Percentiles rank a stretch among this genome's conserved stretches.
phyloP scores from a whole-genome alignment of 176 grass and related monocot genomes.

The Paspalum notatum region DNA sequence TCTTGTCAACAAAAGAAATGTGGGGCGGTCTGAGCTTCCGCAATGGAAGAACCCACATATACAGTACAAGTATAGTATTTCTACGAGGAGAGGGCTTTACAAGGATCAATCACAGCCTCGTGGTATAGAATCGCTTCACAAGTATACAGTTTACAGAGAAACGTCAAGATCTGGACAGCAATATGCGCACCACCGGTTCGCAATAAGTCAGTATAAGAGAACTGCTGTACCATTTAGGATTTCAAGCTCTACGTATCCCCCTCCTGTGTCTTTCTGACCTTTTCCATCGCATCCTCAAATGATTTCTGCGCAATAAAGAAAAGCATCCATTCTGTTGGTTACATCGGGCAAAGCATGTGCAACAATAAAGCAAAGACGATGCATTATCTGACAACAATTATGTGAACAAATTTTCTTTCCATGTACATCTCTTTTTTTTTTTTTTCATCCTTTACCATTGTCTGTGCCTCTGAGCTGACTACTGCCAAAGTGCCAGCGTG shows the following conservation, averaged over 20 bases:
- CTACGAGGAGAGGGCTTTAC: neutral
- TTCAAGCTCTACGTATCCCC: slow-evolving; percentile 34
- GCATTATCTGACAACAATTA: neutral
- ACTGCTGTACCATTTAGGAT: neutral
- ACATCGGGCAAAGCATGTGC: neutral
- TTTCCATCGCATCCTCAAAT: slow-evolving; percentile 72
- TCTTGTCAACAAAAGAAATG: neutral
- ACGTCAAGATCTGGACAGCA: slow-evolving; percentile 10
- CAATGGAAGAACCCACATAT: neutral
- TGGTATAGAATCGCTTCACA: neutral
- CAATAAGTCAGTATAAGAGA: neutral
- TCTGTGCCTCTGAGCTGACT: too few species aligned
- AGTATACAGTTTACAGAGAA: neutral
- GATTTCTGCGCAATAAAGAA: slow-evolving; percentile 60
- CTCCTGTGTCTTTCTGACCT: slow-evolving; percentile 41
- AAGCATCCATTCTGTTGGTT: neutral
- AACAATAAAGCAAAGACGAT: slow-evolving; percentile 15
- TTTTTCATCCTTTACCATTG: too few species aligned
- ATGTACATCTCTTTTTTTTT: neutral
- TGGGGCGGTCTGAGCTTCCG: neutral
- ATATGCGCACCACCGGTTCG: neutral
- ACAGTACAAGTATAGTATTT: neutral
- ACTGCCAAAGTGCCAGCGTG: too few species aligned
- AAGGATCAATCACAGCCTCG: neutral
- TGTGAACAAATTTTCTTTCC: neutral